Evolutionary conservation across 306 rosid species (phyloP), one percentile per base, ranked within the genome.

Genomic region (Acacia melanoxylon): DNA sequence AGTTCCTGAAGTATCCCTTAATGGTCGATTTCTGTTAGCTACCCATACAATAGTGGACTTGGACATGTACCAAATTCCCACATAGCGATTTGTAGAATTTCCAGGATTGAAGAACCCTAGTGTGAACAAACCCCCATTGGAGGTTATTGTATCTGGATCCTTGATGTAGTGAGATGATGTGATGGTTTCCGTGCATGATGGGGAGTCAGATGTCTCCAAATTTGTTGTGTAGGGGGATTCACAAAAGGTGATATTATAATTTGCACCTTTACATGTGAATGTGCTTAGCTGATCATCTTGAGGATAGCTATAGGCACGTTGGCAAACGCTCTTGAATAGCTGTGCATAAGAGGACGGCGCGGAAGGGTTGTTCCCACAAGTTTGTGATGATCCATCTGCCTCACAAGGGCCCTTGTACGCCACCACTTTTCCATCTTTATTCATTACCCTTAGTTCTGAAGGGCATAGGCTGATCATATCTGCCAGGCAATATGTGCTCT

Each of bases 271-370:
- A 51, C 98, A 94, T 2, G 59, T 52, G 59, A 19, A 52, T 19
- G 96, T 94, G 58, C 93, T 92, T 2, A 91, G 84, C 76, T 54
- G 83, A 10, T 92, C 96, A 51, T 94, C 98, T 13, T 90, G 89
- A 4, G 98, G 94, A 72, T 94, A 90, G 82, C 97, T 92, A 72
- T 92, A 94, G 0, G 98, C 97, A 17, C 87, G 88, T 74, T 97
- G 97, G 87, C 98, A 94, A 2, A 93, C 93, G 13, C 3, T 88
- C 85, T 94, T 92, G 79, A 94, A 94, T 4, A 89, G 37, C 88
- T 84, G 61, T 0, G 98, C 90, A 83, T 92, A 92, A 11, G 87
- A 48, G 13, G 96, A 88, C 3, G 98, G 97, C 80, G 85, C 19
- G 24, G n/a, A 52, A 46, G 4, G 0, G 15, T 13, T 5, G 22